Evolutionary conservation across 352 stramenopile genomes (phyloP).

Genomic region (Globisporangium abappressorium): DNA sequence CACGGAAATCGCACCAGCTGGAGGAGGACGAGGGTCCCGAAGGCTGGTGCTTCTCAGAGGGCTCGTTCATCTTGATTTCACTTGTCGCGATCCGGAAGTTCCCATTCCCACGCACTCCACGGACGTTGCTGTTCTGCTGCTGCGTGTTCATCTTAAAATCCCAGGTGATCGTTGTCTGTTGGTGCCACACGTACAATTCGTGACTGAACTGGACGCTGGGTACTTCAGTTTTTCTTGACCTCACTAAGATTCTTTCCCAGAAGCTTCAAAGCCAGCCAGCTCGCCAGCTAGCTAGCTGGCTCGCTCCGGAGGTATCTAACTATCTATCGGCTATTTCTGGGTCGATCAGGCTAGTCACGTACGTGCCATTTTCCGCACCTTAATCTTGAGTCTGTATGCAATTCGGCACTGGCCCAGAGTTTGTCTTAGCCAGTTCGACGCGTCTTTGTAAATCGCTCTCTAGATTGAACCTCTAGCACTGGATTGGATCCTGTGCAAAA

Average conservation of each 20-base stretch:
- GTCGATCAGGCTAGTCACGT: neutral
- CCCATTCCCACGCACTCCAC: neutral
- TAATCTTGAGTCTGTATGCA: neutral
- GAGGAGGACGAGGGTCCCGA: neutral
- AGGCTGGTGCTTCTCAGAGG: neutral
- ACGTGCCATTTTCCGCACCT: neutral
- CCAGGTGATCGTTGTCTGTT: neutral
- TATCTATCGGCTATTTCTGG: neutral
- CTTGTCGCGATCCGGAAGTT: constrained; percentile 3
- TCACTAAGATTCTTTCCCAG: neutral
- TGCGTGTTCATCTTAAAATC: neutral
- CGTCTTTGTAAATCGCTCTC: neutral
- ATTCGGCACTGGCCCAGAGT: neutral
- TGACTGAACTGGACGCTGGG: neutral
- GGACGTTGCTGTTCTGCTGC: neutral
- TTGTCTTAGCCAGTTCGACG: neutral
- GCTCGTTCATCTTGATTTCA: neutral
- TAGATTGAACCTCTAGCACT: neutral
- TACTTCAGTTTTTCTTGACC: neutral
- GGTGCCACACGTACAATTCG: neutral
- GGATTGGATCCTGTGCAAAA: neutral
- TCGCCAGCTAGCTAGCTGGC: neutral
- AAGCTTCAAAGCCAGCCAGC: neutral
- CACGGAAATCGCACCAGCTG: neutral
- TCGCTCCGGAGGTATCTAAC: neutral